phyloP scores from a whole-genome alignment of 768 basidiomycete genomes.

The Suillus subaureus region DNA sequence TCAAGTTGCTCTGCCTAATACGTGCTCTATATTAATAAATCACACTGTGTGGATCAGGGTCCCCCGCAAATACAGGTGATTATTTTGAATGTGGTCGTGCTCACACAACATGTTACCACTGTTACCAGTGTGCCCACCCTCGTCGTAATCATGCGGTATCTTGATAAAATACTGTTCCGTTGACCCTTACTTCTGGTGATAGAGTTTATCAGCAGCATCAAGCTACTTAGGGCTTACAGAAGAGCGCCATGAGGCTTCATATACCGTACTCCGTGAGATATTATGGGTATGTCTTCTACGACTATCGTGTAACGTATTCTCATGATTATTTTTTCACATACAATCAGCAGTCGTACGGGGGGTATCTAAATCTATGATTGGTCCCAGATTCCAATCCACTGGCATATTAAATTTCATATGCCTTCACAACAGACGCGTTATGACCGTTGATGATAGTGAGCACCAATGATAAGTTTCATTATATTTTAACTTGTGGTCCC shows the following conservation, averaged over 20 bases:
- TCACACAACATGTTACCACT: not conserved
- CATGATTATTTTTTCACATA: not conserved
- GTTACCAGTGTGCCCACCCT: not conserved
- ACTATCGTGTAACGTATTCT: not conserved
- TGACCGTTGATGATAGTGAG: not conserved
- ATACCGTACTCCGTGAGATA: not conserved
- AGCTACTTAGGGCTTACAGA: not conserved
- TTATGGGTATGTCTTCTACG: not conserved
- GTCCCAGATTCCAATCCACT: not conserved
- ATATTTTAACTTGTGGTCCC: not conserved
- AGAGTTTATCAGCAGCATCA: not conserved
- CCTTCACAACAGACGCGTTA: not conserved
- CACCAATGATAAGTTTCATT: not conserved
- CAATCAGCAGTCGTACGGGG: not conserved
- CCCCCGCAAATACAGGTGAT: not conserved
- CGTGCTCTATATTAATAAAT: not conserved
- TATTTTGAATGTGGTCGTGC: not conserved
- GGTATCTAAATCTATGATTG: not conserved
- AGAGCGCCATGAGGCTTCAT: not conserved
- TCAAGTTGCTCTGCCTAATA: not conserved
- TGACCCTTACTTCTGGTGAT: not conserved
- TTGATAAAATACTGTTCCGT: not conserved
- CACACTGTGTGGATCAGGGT: not conserved
- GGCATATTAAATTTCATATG: constrained; percentile 2
- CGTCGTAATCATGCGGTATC: not conserved